Evolutionary conservation across 345 rosid genomes (phyloP), one percentile per base, ranked within the genome.

Genomic region (Kandelia obovata): DNA sequence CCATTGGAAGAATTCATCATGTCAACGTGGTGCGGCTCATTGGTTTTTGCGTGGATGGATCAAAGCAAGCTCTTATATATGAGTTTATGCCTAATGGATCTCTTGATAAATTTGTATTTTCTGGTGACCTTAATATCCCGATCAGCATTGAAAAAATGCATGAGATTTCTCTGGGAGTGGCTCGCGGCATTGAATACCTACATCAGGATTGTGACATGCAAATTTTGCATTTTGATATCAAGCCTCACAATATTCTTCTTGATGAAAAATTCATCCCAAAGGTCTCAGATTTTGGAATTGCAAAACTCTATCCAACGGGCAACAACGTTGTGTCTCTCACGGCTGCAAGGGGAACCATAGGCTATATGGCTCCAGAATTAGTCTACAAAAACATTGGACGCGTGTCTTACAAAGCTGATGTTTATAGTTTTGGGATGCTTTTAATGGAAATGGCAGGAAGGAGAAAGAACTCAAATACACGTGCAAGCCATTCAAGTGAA

Each of bases 141-240:
- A 62, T 62, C 25, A 62, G 51, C 8, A n/a, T 26, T 0, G 7
- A 62, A 10, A 62, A 35, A 9, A 62, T 62, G 65, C 35, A n/a
- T 0, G 26, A 62, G 47, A 62, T 62, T 37, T 37, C 51, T 32
- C 49, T 62, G 0, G 65, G 65, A 62, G 51, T 62, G 25, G 59
- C 59, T 55, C 59, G 16, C 9, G 59, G 30, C 6, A 55, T 55
- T 23, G 30, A 55, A 15, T 62, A 62, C 34, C 6, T 62, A 4
- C 51, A 62, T 62, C 46, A 25, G n/a, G 65, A 19, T 9, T 62
- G 49, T 35, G 65, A 2, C 5, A 35, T 62, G 65, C 51, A 62
- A 15, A 62, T 62, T 21, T 37, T 62, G 9, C 65, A 62, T 62
- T 62, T 62, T n/a, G 51, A 62, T 10, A 62, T 62, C 30, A 62